Base-by-base conservation (phyloP, 1,284 basidiomycete species). In the Leccinum pachyderme region DNA sequence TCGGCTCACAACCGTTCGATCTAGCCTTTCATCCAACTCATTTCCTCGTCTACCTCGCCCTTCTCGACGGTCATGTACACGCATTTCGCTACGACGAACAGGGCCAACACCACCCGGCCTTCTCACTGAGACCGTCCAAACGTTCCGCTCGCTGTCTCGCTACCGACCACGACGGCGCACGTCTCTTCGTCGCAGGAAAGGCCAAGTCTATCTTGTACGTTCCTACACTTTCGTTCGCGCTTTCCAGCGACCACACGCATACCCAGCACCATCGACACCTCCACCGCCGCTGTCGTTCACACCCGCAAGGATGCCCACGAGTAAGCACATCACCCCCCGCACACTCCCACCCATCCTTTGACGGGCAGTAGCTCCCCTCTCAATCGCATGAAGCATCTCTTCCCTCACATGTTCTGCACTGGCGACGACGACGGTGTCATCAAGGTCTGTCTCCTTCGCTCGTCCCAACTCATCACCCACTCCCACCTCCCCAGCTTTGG, bases 381-480 rank as follows among this genome's bases (percentile, higher is more conserved):
- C 55, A 95, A 95, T 68, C 87, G 93, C 54, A 79, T 95, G 37
- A 86, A 84, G 65, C 77, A 79, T 59, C 73, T 92, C 51, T 81
- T 82, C 61, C 81, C 86, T 3, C 81, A 86, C 66, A 73, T 94
- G 56, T 70, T 96, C 13, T 85, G 84, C 13, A 93, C 91, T 3
- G 95, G 95, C 18, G 95, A 97, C 66, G 95, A 98, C 68, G 93
- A 96, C 55, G 95, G 95, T 37, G 86, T 95, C 4, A 86, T 98
- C 67, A 95, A 95, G 78, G 92, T 91, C 53, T 46, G 78, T 67
- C 43, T 37, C 35, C 18, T 43, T 49, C 24, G 22, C 13, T 12
- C 27, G 24, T 51, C 25, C 27, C 7, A 9, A 41, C 18, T 13
- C 27, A 29, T 47, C 27, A 49, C 45, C 43, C 45, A 46, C 52